These are phyloP conservation scores for Globisporangium cystogenes DNA, from an alignment of 352 stramenopile genomes.

Conservation along the genomic window DNA sequence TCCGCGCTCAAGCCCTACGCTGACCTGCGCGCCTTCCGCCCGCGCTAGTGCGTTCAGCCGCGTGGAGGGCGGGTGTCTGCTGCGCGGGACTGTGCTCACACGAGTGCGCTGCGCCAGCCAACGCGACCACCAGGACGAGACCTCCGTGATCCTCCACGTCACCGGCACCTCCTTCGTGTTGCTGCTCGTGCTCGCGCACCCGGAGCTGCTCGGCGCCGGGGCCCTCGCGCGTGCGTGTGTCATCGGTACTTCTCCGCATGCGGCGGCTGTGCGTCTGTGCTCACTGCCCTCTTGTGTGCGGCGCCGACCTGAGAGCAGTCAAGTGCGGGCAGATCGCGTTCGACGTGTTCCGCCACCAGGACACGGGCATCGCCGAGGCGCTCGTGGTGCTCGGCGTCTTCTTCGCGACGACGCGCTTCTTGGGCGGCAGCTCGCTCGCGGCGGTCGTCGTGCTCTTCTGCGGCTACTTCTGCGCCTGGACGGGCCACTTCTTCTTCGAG, in stretches of 20 bases:
- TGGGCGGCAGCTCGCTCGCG: conserved; percentile 18
- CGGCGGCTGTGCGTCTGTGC: neutral
- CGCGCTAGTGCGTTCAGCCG: conserved; percentile 28
- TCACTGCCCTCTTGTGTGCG: neutral
- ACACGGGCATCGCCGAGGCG: conserved; percentile 28
- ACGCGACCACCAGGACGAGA: conserved; percentile 39
- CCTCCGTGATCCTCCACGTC: conserved; percentile 33
- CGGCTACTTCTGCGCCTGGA: conserved; percentile 60
- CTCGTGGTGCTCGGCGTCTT: conserved; percentile 23
- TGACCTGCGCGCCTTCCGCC: conserved; percentile 35
- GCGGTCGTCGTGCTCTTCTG: conserved; percentile 20
- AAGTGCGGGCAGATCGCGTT: conserved; percentile 37
- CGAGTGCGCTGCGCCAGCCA: conserved; percentile 2
- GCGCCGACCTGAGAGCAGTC: conserved; percentile 6
- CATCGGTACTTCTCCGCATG: too few relatives aligned
- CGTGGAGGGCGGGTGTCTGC: neutral
- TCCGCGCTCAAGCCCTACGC: conserved; percentile 33
- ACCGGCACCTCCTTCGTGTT: conserved; percentile 35
- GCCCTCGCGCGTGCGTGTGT: conserved; percentile 19
- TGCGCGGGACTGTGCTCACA: neutral
- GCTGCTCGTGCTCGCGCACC: conserved; percentile 26
- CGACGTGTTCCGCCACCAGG: conserved; percentile 26
- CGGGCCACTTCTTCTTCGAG: conserved; percentile 63
- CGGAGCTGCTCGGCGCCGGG: conserved; percentile 26
- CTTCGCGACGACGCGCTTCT: conserved; percentile 25